These are phyloP conservation scores for Vigna unguiculata DNA, from an alignment of 306 rosid genomes.

Conservation along the genomic window DNA sequence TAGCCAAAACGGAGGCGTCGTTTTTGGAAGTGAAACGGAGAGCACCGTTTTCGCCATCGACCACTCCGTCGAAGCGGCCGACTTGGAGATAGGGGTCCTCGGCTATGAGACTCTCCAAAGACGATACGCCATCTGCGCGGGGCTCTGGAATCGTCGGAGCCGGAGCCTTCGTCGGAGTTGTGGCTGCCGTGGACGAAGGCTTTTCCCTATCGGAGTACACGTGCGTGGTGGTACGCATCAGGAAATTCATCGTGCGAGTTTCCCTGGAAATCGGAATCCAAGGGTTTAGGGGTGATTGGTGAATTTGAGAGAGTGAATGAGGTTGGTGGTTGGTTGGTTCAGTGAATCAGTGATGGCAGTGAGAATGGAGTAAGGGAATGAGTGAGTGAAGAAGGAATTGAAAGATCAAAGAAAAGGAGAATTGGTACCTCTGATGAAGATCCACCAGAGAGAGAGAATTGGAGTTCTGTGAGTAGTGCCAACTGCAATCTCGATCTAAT, in stretches of 20 bases:
- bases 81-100: conserved; percentile 59
- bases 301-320: too few species aligned
- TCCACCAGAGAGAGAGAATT: not conserved
- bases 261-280: conserved; percentile 10
- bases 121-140: conserved; percentile 50
- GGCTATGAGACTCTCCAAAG: conserved; percentile 69
- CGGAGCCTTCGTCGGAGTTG: not conserved
- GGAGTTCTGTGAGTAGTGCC: conserved; percentile 8
- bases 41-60: conserved; percentile 58
- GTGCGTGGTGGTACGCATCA: conserved; percentile 64
- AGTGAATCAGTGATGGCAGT: not conserved
- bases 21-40: conserved; percentile 44
- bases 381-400: conserved; percentile 9
- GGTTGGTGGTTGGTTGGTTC: not conserved
- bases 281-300: not conserved
- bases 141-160: conserved; percentile 43
- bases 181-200: conserved; percentile 35
- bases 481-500: conserved; percentile 49
- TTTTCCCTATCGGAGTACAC: conserved; percentile 60
- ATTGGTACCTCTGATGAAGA: conserved; percentile 16
- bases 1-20: conserved; percentile 51
- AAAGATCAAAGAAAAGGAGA: not conserved
- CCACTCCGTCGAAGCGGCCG: conserved; percentile 59
- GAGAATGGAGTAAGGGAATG: not conserved
- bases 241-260: conserved; percentile 70